phyloP scores from a whole-genome alignment of 2,329 filamentous ascomycete species.

The Colletotrichum trifolii region DNA sequence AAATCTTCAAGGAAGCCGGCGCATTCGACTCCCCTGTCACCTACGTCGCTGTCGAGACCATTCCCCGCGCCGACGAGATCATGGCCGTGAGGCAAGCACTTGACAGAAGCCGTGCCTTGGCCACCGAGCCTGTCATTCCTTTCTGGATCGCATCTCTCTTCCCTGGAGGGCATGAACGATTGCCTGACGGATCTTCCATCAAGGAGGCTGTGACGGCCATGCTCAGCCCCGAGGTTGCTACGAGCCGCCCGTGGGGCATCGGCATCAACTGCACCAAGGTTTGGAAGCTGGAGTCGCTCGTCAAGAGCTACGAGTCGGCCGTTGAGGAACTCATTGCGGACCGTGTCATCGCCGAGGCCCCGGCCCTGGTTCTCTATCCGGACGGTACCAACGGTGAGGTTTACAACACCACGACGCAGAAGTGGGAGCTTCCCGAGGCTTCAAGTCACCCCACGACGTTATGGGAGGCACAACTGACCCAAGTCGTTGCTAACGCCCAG shows the following conservation, averaged over 20 bases:
- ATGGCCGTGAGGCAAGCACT: slow-evolving; percentile 63
- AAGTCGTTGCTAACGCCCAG: slow-evolving; percentile 52
- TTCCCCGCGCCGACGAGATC: slow-evolving; percentile 73
- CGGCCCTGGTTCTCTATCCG: slow-evolving; percentile 72
- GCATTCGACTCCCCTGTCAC: slow-evolving; percentile 54
- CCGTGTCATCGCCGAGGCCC: slow-evolving; percentile 53
- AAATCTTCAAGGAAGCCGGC: slow-evolving; percentile 57
- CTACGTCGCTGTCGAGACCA: slow-evolving; percentile 73
- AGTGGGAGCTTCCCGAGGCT: slow-evolving; percentile 62
- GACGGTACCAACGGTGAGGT: slow-evolving; percentile 76
- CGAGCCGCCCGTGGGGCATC: slow-evolving; percentile 65
- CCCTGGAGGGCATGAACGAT: slow-evolving; percentile 60
- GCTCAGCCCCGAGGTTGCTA: slow-evolving; percentile 45
- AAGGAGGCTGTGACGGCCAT: slow-evolving; percentile 49
- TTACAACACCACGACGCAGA: slow-evolving; percentile 72
- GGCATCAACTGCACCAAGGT: slow-evolving; percentile 78
- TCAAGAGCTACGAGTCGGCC: slow-evolving; percentile 65
- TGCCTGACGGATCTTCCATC: slow-evolving; percentile 67
- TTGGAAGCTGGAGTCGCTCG: slow-evolving; percentile 65
- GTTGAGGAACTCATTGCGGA: slow-evolving; percentile 51
- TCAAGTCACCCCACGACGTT: slow-evolving; percentile 41
- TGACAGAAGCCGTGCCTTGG: slow-evolving; percentile 40
- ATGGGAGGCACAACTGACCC: slow-evolving; percentile 59
- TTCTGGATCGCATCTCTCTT: slow-evolving; percentile 75
- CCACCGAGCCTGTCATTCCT: slow-evolving; percentile 46